These are phyloP conservation scores for Colletotrichum viniferum DNA, from an alignment of 2,329 filamentous ascomycete species.

Conservation along the genomic window DNA sequence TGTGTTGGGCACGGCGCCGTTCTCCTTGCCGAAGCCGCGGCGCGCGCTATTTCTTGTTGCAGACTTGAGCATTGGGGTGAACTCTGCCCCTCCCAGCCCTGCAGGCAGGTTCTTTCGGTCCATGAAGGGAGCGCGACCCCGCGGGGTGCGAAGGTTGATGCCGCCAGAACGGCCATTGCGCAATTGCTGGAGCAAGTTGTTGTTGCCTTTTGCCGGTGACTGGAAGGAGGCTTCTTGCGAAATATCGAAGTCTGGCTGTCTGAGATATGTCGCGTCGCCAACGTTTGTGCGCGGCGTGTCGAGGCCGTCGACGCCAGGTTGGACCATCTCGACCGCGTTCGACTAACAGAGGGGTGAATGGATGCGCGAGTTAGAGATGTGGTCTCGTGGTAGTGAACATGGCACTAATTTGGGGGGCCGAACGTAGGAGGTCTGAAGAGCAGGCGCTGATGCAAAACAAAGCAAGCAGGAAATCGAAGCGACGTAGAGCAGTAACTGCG, in stretches of 20 bases:
- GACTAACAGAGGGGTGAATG: background rate
- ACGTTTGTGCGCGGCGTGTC: conserved; percentile 87
- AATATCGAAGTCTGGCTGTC: conserved; percentile 76
- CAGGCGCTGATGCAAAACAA: background rate
- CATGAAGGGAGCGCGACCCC: conserved; percentile 71
- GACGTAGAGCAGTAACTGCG: background rate
- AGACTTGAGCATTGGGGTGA: conserved; percentile 90
- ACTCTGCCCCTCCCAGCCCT: conserved; percentile 74
- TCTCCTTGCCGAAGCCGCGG: conserved; percentile 64
- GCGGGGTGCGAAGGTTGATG: conserved; percentile 74
- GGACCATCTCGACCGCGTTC: conserved; percentile 59
- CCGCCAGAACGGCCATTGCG: conserved; percentile 66
- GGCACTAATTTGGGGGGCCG: background rate
- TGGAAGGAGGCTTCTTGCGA: conserved; percentile 88
- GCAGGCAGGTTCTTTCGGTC: conserved; percentile 74
- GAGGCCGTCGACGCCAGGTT: conserved; percentile 68
- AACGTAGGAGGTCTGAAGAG: background rate
- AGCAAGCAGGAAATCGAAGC: background rate
- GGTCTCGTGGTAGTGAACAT: conserved; percentile 4
- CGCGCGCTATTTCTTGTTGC: conserved; percentile 75
- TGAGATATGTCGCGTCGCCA: conserved; percentile 84
- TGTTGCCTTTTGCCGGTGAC: conserved; percentile 69
- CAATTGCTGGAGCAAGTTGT: conserved; percentile 77
- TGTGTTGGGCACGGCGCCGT: conserved; percentile 65
- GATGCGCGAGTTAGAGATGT: conserved; percentile 6